phyloP scores from a whole-genome alignment of 192 early-diverging fungal genomes.

The Radiomyces spectabilis region DNA sequence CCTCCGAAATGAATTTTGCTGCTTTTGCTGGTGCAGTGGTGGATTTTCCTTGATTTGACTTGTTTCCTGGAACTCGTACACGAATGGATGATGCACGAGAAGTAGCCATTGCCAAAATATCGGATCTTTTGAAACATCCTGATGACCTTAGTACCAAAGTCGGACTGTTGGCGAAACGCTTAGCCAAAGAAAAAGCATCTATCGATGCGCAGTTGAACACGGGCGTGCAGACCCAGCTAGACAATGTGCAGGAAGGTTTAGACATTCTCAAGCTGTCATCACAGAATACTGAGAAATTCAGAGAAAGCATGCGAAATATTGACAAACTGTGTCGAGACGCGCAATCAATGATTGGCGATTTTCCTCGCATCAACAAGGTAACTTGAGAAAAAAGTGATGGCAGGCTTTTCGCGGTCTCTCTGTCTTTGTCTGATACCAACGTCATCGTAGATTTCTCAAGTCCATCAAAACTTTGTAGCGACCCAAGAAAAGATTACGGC shows the following conservation, averaged over 20 bases:
- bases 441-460: conserved; percentile 66
- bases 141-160: conserved; percentile 91
- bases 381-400: conserved; percentile 6
- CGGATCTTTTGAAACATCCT: conserved; percentile 84
- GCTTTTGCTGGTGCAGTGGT: no score
- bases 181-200: conserved; percentile 80
- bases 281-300: conserved; percentile 55
- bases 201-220: conserved; percentile 96
- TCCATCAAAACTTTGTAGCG: conserved; percentile 92
- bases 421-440: neutral
- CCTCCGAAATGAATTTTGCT: no score
- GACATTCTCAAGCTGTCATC: conserved; percentile 64
- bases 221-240: conserved; percentile 86
- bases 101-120: conserved; percentile 69
- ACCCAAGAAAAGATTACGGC: conserved; percentile 80
- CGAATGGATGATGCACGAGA: conserved; percentile 56
- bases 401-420: neutral
- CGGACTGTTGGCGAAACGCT: conserved; percentile 66
- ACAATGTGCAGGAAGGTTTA: conserved; percentile 82
- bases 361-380: conserved; percentile 1
- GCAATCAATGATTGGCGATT: conserved; percentile 65
- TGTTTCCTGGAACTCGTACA: no score
- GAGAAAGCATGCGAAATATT: conserved; percentile 72
- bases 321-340: conserved; percentile 82
- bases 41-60: no score